Evolutionary conservation across 1,284 basidiomycete species (phyloP), one percentile per base, ranked within the genome.

Genomic region (Tremellales sp.): DNA sequence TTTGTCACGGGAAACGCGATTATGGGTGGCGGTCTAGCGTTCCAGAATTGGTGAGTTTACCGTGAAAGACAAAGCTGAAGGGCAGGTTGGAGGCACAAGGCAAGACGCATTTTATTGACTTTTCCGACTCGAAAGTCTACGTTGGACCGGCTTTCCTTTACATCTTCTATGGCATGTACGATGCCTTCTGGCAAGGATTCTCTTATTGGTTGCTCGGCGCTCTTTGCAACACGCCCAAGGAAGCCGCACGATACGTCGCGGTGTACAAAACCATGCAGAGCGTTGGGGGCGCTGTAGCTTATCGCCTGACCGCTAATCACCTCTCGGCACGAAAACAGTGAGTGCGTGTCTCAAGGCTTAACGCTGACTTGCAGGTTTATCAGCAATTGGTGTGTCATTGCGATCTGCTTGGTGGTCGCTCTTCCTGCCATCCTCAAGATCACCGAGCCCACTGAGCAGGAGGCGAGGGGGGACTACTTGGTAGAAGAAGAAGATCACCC

Each of bases 121-220:
- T 57, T 25, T 12, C 25, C 25, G 43, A 53, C 29, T n/a, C 45
- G 10, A 43, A 35, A n/a, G 25, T 38, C 37, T 70, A 61, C 43
- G 61, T 54, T 4, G 54, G 60, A 3, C 47, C 51, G 4, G 48
- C 47, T 8, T 39, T 56, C 18, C 57, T 71, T 4, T 68, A 68
- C 54, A 52, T 66, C 32, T 58, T 60, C 43, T 62, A 65, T 51
- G 68, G 68, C 9, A 47, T 60, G 37, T 51, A 61, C 47, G 68
- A 71, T 35, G 57, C 68, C 1, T 47, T 64, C 22, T 70, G 65
- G 60, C 67, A 70, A 28, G 65, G 64, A 19, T 65, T 56, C 35
- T 49, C 52, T 5, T 68, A 64, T 51, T 58, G 56, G 61, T 41
- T 60, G 29, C 56, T 62, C 34, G 57, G 60, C 16, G 50, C 56